Conservation (phyloP, 2,329 filamentous ascomycete genomes). For the Juglanconis oblonga region DNA sequence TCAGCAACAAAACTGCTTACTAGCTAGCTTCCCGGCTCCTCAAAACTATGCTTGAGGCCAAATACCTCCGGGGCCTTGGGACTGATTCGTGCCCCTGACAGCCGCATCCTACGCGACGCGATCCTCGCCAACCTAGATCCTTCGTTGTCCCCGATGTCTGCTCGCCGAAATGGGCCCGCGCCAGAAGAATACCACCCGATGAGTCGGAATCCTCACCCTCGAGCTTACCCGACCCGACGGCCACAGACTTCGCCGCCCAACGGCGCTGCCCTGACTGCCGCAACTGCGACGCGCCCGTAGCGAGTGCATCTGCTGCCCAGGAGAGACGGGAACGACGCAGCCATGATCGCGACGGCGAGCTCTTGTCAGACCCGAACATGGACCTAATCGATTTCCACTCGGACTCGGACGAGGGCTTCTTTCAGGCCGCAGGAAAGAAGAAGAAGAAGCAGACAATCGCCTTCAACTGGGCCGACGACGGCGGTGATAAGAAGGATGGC, state of each 20-base stretch:
- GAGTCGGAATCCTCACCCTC: slow-evolving; percentile 21
- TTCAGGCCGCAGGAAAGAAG: slow-evolving; percentile 54
- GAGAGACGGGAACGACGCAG: not conserved
- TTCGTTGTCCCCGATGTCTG: slow-evolving; percentile 26
- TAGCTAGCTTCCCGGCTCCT: slow-evolving; percentile 1
- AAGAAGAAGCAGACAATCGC: slow-evolving; percentile 49
- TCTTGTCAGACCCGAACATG: slow-evolving; percentile 46
- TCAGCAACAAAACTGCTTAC: not conserved
- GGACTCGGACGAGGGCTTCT: slow-evolving; percentile 49
- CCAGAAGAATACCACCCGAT: slow-evolving; percentile 21
- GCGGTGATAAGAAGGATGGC: slow-evolving; percentile 41
- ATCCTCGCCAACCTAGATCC: slow-evolving; percentile 8
- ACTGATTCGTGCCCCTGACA: slow-evolving; percentile 5
- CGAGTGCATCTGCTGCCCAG: slow-evolving; percentile 21
- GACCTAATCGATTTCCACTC: slow-evolving; percentile 56
- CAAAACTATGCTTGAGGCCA: not conserved
- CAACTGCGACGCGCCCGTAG: slow-evolving; percentile 22
- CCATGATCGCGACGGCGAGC: slow-evolving; percentile 26
- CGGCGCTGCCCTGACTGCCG: slow-evolving; percentile 21
- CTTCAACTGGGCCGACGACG: slow-evolving; percentile 40
- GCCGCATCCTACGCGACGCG: not conserved
- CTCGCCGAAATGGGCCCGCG: slow-evolving; percentile 25
- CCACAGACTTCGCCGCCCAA: slow-evolving; percentile 30
- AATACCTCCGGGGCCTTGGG: not conserved
- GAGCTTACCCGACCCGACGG: slow-evolving; percentile 27